Base-by-base conservation (phyloP, 1,139 yeast species). In the Magnusiomyces fungicola region DNA sequence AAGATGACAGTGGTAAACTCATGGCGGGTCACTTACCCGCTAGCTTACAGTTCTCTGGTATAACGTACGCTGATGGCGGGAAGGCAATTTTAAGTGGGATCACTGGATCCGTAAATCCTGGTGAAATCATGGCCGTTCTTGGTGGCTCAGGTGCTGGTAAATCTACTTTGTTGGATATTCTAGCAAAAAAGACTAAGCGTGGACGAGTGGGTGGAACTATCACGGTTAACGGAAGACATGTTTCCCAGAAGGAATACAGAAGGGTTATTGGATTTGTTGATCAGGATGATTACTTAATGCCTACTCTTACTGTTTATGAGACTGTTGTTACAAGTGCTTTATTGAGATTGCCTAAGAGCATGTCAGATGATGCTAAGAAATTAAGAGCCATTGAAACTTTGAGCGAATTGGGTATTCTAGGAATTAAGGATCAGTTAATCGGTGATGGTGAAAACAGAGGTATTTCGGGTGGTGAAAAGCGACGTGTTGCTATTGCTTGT, bases 81-180 rank as follows among this genome's bases (percentile, higher is more conserved):
- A 73, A 70, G 48, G 61, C 63, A 6, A 81, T 92, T 5, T 72
- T 92, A 56, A 73, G 76, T 22, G 72, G 74, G 34, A 74, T 85
- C 1, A 81, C 78, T 59, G 98, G 98, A 7, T 59, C 79, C 18
- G 96, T 83, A 2, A 78, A 78, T 48, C 95, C 97, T 1, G 83
- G 96, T 39, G 90, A 90, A 64, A 84, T 95, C 56, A 65, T 90
- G 64, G 97, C 98, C 0, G 89, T 92, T 36, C 87, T 92, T 95
- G 98, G 98, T 41, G 97, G 97, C 2, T 89, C 97, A 0, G 98
- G 98, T 47, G 97, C 97, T 10, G 98, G 98, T 52, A 92, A 92
- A 63, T 90, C 98, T 0, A 92, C 98, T 0, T 68, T 92, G 43
- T 70, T 92, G 52, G 98, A 92, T 63, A 88, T 92, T 50, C 70